Percentiles rank a stretch among this genome's conserved stretches.
These are phyloP conservation scores for Meyerozyma sp. DNA, from an alignment of 1,139 yeast species.

Conservation along the genomic window DNA sequence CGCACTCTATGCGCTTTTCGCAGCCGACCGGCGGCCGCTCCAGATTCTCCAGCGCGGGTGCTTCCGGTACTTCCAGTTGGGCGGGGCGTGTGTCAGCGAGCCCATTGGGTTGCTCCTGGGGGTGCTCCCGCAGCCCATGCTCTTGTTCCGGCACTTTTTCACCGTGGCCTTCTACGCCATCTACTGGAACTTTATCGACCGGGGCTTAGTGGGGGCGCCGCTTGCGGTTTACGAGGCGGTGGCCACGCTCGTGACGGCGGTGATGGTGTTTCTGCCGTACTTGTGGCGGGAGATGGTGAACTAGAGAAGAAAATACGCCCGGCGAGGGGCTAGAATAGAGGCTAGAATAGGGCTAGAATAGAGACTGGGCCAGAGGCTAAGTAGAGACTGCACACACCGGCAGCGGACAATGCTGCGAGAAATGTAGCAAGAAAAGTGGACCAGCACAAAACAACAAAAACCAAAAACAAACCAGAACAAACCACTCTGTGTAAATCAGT, in stretches of 20 bases:
- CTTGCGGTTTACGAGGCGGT: constrained; percentile 67
- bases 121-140: constrained; percentile 65
- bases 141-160: constrained; percentile 79
- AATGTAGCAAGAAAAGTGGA: neutral
- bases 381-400: neutral
- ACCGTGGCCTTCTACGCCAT: constrained; percentile 85
- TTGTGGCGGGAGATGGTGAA: constrained; percentile 44
- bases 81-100: constrained; percentile 72
- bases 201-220: constrained; percentile 69
- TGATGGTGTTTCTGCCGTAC: constrained; percentile 73
- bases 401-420: no score
- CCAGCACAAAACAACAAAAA: neutral
- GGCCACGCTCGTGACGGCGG: constrained; percentile 68
- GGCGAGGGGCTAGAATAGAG: constrained; percentile 2
- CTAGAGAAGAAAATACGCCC: no score
- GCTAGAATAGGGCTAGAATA: constrained; percentile 1
- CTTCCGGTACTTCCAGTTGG: constrained; percentile 75
- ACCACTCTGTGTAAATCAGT: no score
- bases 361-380: no score
- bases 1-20: constrained; percentile 84
- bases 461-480: neutral
- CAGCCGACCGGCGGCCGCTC: constrained; percentile 70
- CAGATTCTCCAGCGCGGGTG: constrained; percentile 80
- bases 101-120: constrained; percentile 89
- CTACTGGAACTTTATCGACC: constrained; percentile 57